Base-by-base conservation (phyloP, 2,329 filamentous ascomycete genomes). In the Trichocomaceae sp. region DNA sequence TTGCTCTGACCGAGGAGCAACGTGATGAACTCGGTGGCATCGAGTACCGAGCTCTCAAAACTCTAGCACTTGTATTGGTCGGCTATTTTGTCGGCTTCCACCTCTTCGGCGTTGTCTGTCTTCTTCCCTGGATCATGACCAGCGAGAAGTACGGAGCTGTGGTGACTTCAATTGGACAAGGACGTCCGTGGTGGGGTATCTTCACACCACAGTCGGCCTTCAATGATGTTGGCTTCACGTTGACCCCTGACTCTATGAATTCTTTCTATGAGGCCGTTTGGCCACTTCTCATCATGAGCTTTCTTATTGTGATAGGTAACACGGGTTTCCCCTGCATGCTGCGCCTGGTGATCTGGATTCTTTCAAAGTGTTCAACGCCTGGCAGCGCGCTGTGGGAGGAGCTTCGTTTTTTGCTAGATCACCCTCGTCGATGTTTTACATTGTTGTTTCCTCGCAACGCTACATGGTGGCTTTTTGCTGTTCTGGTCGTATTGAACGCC, bases 301-400 rank as follows among this genome's bases (percentile, higher is more conserved):
- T 95, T 62, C 80, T 97, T 42, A 93, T 97, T 66, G 84, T 97
- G 58, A 90, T 96, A 58, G 92, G 92, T 54, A 97, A 97, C 65
- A 97, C 92, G 0, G 93, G 87, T 0, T 97, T 97, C 63, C 93
- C 92, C 0, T 88, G 93, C 65, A 91, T 96, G 86, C 81, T 97
- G 22, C 87, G 93, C 7, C 88, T 96, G 64, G 83, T 93, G 59
- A 97, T 99, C 58, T 99, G 93, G 92, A 63, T 86, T 0, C 66
- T 81, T 33, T 89, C 88, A 12, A 83, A 85, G 54, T 60, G 87
- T 47, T 80, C 85, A 0, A 84, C 87, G 3, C 73, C 72, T 23
- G 80, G 77, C 6, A 88, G 84, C 23, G 85, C 86, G 1, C 69
- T 95, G 1, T 96, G 88, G 83, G 92, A 99, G 69, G 92, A 96